A percentile compares a stretch with the other conserved stretches of the same genome.
These are phyloP conservation scores for Ustulina deusta DNA, from an alignment of 2,329 filamentous ascomycete genomes.

Conservation along the genomic window DNA sequence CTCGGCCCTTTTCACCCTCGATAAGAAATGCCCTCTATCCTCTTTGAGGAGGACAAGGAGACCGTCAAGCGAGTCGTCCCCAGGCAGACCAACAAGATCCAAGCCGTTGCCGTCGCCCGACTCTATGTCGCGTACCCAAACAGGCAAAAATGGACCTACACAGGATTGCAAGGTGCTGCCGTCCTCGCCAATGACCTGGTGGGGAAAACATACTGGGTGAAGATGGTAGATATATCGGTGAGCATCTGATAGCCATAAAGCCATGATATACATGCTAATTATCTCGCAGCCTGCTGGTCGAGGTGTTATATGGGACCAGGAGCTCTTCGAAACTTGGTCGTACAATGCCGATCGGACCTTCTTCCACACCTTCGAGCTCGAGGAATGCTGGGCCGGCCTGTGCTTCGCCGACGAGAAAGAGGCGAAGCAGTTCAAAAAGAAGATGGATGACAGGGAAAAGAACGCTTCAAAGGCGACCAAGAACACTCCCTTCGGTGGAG, in stretches of 20 bases:
- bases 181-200: conserved; percentile 95
- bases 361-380: conserved; percentile 97
- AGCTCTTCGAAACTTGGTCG: conserved; percentile 93
- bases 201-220: conserved; percentile 96
- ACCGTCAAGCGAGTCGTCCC: conserved; percentile 95
- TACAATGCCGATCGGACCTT: conserved; percentile 98
- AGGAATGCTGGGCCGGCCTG: conserved; percentile 88
- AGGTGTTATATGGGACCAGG: conserved; percentile 96
- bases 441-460: conserved; percentile 96
- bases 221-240: conserved; percentile 96
- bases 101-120: conserved; percentile 90
- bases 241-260: conserved; percentile 51
- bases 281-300: conserved; percentile 73
- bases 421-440: conserved; percentile 96
- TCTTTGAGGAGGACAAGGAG: conserved; percentile 94
- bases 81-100: conserved; percentile 96
- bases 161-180: conserved; percentile 89
- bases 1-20: conserved; percentile 24
- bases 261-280: conserved; percentile 23
- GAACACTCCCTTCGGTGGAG: conserved; percentile 78
- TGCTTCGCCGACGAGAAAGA: conserved; percentile 98
- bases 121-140: conserved; percentile 94
- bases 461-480: conserved; percentile 90
- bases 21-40: conserved; percentile 72
- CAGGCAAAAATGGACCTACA: conserved; percentile 89